Evolutionary conservation across 169 alveolate species (phyloP), one percentile per base, ranked within the genome.

Genomic region (Eimeria necatrix): DNA sequence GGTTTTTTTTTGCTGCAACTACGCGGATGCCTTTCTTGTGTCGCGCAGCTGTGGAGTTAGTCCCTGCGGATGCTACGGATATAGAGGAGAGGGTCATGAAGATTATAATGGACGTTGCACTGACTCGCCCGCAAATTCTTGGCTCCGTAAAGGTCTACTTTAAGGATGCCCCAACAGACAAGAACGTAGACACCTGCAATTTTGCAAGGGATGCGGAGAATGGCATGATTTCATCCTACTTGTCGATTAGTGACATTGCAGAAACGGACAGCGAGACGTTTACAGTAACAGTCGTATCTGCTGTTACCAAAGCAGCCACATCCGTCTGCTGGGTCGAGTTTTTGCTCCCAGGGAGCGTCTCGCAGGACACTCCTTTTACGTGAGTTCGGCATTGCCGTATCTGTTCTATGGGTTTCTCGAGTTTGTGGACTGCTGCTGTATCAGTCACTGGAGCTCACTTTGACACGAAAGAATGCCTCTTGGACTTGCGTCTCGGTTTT

Each of bases 281-380:
- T 8, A 5, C 49, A 53, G 92, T 20, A 2, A 56, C 32, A 18
- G 76, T 60, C 14, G 80, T 85, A 24, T 22, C 52, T 6, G 8
- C 92, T 32, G 56, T 49, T 24, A 80, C 48, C 16, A 14, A 26
- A 48, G 51, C 8, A 9, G 4, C 76, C 49, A 26, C 81, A 16
- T 85, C 92, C 16, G 46, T 85, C 16, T 85, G 92, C 81, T 85
- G 61, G 80, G 49, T 52, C 10, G 80, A 85, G 78, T 85, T 85
- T 48, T 16, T 60, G 51, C 12, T 52, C 22, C 92, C 80, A 8
- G 18, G 56, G 12, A 85, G 80, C 41, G 24, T 60, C 46, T 16
- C 80, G 24, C 7, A 14, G 41, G 92, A 85, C 26, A 26, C 8
- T 10, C 80, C 49, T 64, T 16, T 18, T 14, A 3, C 92, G 92